Evolutionary conservation across 2,329 filamentous ascomycete species (phyloP).

Genomic region (Curvularia sp.): DNA sequence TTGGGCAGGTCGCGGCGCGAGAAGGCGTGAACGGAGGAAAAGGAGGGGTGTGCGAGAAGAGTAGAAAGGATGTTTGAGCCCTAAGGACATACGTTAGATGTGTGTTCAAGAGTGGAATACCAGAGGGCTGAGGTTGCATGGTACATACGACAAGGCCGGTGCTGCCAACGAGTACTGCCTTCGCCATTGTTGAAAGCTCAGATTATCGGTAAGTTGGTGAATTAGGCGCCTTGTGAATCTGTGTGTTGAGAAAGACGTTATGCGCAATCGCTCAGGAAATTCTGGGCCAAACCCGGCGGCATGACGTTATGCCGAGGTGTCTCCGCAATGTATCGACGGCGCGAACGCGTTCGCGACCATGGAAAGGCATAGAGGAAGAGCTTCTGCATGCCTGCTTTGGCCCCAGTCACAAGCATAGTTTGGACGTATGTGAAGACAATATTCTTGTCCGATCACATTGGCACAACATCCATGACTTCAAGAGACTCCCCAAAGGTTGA

Average conservation of each 20-base stretch:
- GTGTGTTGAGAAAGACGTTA: background rate
- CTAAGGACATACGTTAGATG: constrained; percentile 43
- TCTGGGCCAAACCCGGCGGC: background rate
- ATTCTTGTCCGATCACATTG: background rate
- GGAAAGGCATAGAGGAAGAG: background rate
- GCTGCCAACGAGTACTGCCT: constrained; percentile 65
- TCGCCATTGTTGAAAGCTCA: constrained; percentile 50
- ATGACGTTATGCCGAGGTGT: constrained; percentile 1
- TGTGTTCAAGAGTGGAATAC: too few relatives aligned
- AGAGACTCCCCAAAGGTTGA: background rate
- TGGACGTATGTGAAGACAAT: background rate
- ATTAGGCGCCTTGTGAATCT: background rate
- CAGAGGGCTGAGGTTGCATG: background rate
- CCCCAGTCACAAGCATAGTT: background rate
- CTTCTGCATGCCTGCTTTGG: background rate
- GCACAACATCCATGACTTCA: background rate
- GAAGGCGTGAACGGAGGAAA: constrained; percentile 67
- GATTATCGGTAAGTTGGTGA: background rate
- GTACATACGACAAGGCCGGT: constrained; percentile 66
- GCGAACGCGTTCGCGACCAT: background rate
- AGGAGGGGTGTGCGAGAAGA: constrained; percentile 62
- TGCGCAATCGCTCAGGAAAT: background rate
- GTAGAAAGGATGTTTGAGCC: constrained; percentile 76
- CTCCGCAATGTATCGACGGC: background rate
- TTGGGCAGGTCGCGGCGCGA: constrained; percentile 68